Evolutionary conservation across 169 alveolate species (phyloP), one percentile per base, ranked within the genome.

Genomic region (Eimeria tenella): DNA sequence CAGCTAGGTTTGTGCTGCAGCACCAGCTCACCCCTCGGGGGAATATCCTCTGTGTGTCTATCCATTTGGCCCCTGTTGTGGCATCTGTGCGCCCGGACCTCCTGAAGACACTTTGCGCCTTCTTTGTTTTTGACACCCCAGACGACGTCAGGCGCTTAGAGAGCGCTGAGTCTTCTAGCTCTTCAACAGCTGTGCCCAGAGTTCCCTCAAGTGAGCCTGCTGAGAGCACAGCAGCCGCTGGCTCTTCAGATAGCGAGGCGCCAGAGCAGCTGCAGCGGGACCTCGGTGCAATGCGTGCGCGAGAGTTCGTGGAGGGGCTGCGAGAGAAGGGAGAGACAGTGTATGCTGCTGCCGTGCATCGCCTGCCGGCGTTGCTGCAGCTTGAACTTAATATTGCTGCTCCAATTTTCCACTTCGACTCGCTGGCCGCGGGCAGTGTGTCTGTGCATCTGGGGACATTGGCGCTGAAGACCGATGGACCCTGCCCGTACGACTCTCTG

Each of bases 371-470:
- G 13, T 70, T 74, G 83, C 60, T 95, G 73, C 77, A 90, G 75
- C 96, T 96, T 11, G 97, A 96, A 31, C 31, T 96, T 0, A 79
- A 82, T 70, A 96, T 93, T 25, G 95, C 95, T 21, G 96, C 98
- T 4, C 98, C 98, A 0, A 86, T 97, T 9, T 94, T 97, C 74
- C 96, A 95, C 71, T 90, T 97, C 50, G 89, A 81, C 13, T 81
- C 89, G 21, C 96, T 95, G 53, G 94, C 96, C 10, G 96, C 96
- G 4, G 94, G 94, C 83, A 73, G 82, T 21, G 97, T 97, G 42
- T 96, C 97, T 52, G 79, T 96, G 19, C 97, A 96, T 90, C 95
- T 96, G 71, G 98, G 98, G 79, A 96, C 96, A 65, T 96, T 96
- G 62, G 75, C 94, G 21, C 96, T 97, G 50, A 95, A 88, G 93